A percentile compares a stretch with the other conserved stretches of the same genome.
These are phyloP conservation scores for Scytalidium sp. DNA, from an alignment of 2,329 filamentous ascomycete species.

Conservation along the genomic window DNA sequence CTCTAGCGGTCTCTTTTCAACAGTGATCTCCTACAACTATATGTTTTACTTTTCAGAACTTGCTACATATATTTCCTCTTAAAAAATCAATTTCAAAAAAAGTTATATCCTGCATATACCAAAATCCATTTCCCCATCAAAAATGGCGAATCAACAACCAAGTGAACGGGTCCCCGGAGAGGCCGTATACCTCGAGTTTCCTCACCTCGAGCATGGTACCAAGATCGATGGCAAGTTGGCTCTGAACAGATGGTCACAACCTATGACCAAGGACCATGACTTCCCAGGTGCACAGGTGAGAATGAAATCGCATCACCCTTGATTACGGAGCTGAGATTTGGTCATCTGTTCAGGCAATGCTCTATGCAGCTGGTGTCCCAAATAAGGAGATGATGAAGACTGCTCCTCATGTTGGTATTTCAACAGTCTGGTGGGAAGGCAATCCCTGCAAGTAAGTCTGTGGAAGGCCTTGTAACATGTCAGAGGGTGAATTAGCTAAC, in stretches of 20 bases:
- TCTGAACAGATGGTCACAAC: conserved; percentile 84
- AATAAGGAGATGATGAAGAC: conserved; percentile 83
- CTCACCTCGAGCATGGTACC: conserved; percentile 23
- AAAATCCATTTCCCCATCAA: neutral
- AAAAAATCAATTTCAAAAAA: neutral
- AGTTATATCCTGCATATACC: neutral
- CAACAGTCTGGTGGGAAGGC: conserved; percentile 95
- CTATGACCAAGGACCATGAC: conserved; percentile 80
- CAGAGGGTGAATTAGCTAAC: conserved; percentile 12
- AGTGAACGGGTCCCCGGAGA: conserved; percentile 16
- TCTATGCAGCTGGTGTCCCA: conserved; percentile 89
- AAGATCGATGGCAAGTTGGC: conserved; percentile 54
- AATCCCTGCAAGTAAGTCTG: conserved; percentile 85
- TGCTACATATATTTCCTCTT: neutral
- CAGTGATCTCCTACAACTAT: neutral
- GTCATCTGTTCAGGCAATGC: conserved; percentile 66
- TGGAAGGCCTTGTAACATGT: neutral
- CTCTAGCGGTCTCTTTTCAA: neutral
- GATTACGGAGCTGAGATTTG: neutral
- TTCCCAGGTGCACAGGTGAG: conserved; percentile 84
- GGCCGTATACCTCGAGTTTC: conserved; percentile 28
- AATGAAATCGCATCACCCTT: conserved; percentile 1
- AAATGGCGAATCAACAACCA: neutral
- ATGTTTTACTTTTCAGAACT: neutral
- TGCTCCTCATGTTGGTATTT: conserved; percentile 85